Percentiles rank a stretch among this genome's conserved stretches.
Conservation (phyloP, 768 basidiomycete species). For the Hebeloma cylindrosporum region DNA sequence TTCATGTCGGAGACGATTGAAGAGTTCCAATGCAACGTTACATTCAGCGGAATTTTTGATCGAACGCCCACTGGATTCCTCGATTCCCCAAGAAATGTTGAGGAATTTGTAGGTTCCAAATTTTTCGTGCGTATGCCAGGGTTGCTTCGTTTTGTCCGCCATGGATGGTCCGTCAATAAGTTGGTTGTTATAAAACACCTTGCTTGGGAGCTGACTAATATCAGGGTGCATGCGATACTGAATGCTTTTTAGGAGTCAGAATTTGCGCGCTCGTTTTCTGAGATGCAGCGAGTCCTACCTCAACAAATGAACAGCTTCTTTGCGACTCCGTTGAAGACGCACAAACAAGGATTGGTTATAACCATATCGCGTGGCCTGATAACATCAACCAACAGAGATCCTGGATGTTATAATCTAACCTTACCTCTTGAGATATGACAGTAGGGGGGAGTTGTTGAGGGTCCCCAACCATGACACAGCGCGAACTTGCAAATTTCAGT, state of each 20-base stretch:
- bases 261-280: neutral
- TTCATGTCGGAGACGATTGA: conserved; percentile 64
- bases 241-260: conserved; percentile 55
- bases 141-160: conserved; percentile 74
- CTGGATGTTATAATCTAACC: conserved; percentile 6
- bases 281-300: conserved; percentile 50
- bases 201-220: conserved; percentile 87
- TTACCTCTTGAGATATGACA: conserved; percentile 47
- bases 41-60: conserved; percentile 76
- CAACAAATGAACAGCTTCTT: conserved; percentile 86
- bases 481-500: conserved; percentile 78
- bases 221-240: conserved; percentile 99
- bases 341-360: conserved; percentile 96
- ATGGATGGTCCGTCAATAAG: conserved; percentile 88
- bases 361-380: conserved; percentile 61
- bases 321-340: conserved; percentile 75
- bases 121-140: conserved; percentile 80
- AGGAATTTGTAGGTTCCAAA: conserved; percentile 91
- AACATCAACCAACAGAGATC: conserved; percentile 5
- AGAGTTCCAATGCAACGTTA: conserved; percentile 74
- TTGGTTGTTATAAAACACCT: conserved; percentile 79
- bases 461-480: conserved; percentile 95
- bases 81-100: conserved; percentile 70
- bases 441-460: conserved; percentile 97
- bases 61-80: conserved; percentile 67